phyloP scores from a whole-genome alignment of 169 alveolate species.

The Cryptosporidium andersoni region DNA sequence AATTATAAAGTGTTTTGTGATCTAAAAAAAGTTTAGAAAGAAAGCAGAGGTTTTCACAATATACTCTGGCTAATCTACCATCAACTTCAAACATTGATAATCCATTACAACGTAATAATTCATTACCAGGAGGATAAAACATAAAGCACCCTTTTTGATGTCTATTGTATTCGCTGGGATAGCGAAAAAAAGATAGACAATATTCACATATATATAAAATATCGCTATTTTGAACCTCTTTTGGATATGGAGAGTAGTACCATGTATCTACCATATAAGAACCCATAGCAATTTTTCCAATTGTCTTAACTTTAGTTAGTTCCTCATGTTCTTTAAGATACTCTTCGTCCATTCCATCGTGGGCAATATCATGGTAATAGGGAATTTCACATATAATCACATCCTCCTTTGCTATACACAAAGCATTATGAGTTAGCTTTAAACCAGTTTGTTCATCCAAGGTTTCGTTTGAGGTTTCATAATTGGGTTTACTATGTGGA shows the following conservation, averaged over 20 bases:
- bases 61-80: conserved; percentile 90
- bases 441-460: background rate
- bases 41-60: conserved; percentile 96
- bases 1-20: conserved; percentile 92
- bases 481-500: conserved; percentile 32
- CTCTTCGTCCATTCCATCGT: conserved; percentile 91
- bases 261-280: conserved; percentile 93
- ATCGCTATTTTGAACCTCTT: conserved; percentile 91
- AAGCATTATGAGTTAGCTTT: conserved; percentile 28
- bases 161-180: conserved; percentile 83
- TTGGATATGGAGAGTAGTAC: conserved; percentile 98
- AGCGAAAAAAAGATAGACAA: conserved; percentile 89
- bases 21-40: conserved; percentile 95
- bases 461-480: conserved; percentile 9
- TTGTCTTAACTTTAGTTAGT: conserved; percentile 92
- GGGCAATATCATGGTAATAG: conserved; percentile 71
- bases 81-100: conserved; percentile 96
- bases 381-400: conserved; percentile 54
- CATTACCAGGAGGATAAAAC: conserved; percentile 98
- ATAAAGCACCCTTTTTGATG: conserved; percentile 88
- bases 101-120: conserved; percentile 92
- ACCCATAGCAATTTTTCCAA: conserved; percentile 91
- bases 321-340: conserved; percentile 92
- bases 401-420: conserved; percentile 42
- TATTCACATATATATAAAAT: conserved; percentile 93